Evolutionary conservation across 805 yeast species (phyloP).

Genomic region (Scheffersomyces amazonensis): DNA sequence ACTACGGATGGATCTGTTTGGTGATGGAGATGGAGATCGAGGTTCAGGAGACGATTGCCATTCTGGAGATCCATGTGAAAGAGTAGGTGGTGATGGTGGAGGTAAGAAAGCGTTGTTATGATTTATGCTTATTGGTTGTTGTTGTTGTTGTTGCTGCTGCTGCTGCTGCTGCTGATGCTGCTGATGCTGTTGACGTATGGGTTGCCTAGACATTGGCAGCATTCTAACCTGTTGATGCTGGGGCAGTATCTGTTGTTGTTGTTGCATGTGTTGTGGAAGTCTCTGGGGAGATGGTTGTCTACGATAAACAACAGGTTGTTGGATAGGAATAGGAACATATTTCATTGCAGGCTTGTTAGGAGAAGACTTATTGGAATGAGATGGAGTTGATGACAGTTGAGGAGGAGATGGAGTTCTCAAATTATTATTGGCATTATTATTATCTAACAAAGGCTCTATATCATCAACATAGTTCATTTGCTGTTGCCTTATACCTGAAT

Average conservation of each 20-base stretch:
- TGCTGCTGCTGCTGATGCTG: background rate
- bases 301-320: conserved; percentile 22
- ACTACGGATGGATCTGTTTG: conserved; percentile 1
- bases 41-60: conserved; percentile 39
- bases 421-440: background rate
- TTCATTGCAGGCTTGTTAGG: conserved; percentile 7
- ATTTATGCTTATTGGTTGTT: background rate
- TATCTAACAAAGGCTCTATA: conserved; percentile 27
- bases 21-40: conserved; percentile 31
- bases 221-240: conserved; percentile 1
- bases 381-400: background rate
- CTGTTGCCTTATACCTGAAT: conserved; percentile 1
- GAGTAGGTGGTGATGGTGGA: conserved; percentile 35
- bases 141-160: conserved; percentile 3
- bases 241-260: conserved; percentile 9
- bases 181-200: background rate
- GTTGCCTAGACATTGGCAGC: conserved; percentile 15
- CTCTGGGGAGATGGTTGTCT: conserved; percentile 2
- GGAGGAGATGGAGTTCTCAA: conserved; percentile 1
- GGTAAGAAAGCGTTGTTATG: conserved; percentile 9
- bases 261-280: conserved; percentile 6
- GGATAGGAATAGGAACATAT: conserved; percentile 41
- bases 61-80: conserved; percentile 34
- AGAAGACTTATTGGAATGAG: background rate
- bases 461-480: conserved; percentile 26